A percentile compares a stretch with the other conserved stretches of the same genome.
phyloP scores from a whole-genome alignment of 495 filamentous ascomycete genomes.

The Aspergillus cristatus region DNA sequence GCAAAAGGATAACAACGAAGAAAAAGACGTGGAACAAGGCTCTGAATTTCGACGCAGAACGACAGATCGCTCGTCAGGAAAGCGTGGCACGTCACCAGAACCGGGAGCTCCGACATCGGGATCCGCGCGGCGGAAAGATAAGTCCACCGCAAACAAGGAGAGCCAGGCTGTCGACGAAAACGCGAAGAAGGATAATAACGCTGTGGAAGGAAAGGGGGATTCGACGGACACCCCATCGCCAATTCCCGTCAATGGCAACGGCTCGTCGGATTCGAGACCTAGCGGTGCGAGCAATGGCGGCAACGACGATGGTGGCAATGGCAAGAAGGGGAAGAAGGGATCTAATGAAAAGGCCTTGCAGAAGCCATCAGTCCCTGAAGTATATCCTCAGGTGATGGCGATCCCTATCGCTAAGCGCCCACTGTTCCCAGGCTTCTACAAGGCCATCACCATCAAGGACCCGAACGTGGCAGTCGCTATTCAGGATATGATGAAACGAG shows the following conservation, averaged over 20 bases:
- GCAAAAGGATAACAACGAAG: slow-evolving; percentile 22
- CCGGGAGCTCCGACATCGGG: slow-evolving; percentile 23
- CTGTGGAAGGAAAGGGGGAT: slow-evolving; percentile 31
- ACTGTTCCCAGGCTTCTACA: slow-evolving; percentile 97
- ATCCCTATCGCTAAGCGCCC: slow-evolving; percentile 96
- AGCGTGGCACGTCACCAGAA: slow-evolving; percentile 19
- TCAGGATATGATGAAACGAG: slow-evolving; percentile 93
- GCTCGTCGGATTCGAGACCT: slow-evolving; percentile 36
- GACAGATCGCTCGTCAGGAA: slow-evolving; percentile 22
- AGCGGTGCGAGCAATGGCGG: slow-evolving; percentile 38
- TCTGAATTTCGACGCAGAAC: slow-evolving; percentile 27
- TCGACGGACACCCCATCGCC: slow-evolving; percentile 37
- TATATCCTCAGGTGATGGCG: slow-evolving; percentile 97
- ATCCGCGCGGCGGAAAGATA: slow-evolving; percentile 30
- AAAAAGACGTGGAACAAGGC: slow-evolving; percentile 23
- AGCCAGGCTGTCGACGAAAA: slow-evolving; percentile 33
- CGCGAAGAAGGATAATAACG: slow-evolving; percentile 27
- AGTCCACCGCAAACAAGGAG: slow-evolving; percentile 26
- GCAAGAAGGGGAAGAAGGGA: slow-evolving; percentile 54
- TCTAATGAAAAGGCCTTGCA: slow-evolving; percentile 63
- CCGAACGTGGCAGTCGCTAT: slow-evolving; percentile 82
- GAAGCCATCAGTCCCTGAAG: slow-evolving; percentile 82
- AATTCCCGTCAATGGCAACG: slow-evolving; percentile 33
- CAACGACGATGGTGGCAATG: slow-evolving; percentile 42
- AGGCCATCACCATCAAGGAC: slow-evolving; percentile 91